A percentile compares a stretch with the other conserved stretches of the same genome.
These are phyloP conservation scores for Xerocomus spinulosus DNA, from an alignment of 768 basidiomycete species.

Conservation along the genomic window DNA sequence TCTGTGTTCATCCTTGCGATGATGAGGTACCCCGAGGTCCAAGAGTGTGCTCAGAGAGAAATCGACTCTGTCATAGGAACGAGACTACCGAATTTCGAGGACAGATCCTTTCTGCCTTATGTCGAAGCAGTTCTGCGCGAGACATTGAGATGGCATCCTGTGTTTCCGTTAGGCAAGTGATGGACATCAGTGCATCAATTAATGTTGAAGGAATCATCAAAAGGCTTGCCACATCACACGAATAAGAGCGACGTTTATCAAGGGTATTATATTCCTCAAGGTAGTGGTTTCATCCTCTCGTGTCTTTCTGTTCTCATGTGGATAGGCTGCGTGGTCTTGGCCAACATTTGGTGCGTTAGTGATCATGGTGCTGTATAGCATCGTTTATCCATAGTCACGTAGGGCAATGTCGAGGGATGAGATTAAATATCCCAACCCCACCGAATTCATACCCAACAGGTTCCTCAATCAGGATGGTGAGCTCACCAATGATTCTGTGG, in stretches of 20 bases:
- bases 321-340: conserved; percentile 18
- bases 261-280: conserved; percentile 26
- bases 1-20: conserved; percentile 32
- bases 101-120: conserved; percentile 29
- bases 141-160: conserved; percentile 32
- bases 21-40: conserved; percentile 32
- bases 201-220: not conserved
- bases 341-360: conserved; percentile 26
- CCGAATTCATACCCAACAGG: conserved; percentile 28
- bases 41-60: conserved; percentile 32
- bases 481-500: conserved; percentile 22
- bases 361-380: not conserved
- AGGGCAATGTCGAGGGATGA: conserved; percentile 31
- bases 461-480: conserved; percentile 22
- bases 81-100: conserved; percentile 26
- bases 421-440: conserved; percentile 22
- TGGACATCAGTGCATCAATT: not conserved
- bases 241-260: conserved; percentile 23
- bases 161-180: conserved; percentile 27
- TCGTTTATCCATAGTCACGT: conserved; percentile 4
- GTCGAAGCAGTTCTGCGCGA: conserved; percentile 33
- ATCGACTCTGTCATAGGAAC: conserved; percentile 31
- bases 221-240: conserved; percentile 30
- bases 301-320: too few species aligned
- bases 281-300: conserved; percentile 1